Base-by-base conservation (phyloP, 305 asterid genomes). In the Fraxinus velutina region DNA sequence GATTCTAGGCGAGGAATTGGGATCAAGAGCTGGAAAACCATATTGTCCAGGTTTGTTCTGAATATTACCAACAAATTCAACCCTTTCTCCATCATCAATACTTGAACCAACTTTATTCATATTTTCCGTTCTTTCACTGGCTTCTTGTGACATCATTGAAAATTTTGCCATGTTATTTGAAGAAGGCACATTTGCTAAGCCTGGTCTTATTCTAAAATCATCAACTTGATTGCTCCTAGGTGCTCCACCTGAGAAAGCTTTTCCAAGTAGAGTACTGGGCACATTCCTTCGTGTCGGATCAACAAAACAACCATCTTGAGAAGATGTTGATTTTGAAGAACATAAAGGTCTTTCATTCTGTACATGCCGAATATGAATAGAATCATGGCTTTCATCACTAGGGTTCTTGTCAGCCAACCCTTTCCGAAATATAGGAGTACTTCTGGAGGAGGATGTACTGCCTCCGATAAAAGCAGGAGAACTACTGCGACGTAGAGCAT, bases 1-100 rank as follows among this genome's bases (percentile, higher is more conserved):
- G 81, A 86, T 86, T 85, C 86, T 86, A 74, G 93, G 88, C 24
- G 83, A 82, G 83, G 85, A 78, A 78, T 19, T 62, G 10, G 87
- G 64, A 81, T 77, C 79, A 78, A 73, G 74, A 88, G 88, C 73
- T 27, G 85, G 39, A 33, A 83, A 82, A 78, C 83, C 83, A 80
- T 37, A 75, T 57, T 72, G 85, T 47, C 76, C 87, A 84, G 83
- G 80, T 82, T 86, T 85, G 76, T 70, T 80, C 73, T 64, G 88
- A 74, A 73, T n/a, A 84, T 44, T 79, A n/a, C 24, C 83, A 75
- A 27, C 83, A 81, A 71, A 64, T n/a, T 66, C 86, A 32, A 81
- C 17, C 57, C 81, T 84, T 37, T 86, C 84, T 76, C 87, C 86
- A 75, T 42, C 79, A 76, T 62, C 81, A 70, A 36, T 21, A 81